Conservation (phyloP, 2,329 filamentous ascomycete genomes). For the Niveomyces coronatus region DNA sequence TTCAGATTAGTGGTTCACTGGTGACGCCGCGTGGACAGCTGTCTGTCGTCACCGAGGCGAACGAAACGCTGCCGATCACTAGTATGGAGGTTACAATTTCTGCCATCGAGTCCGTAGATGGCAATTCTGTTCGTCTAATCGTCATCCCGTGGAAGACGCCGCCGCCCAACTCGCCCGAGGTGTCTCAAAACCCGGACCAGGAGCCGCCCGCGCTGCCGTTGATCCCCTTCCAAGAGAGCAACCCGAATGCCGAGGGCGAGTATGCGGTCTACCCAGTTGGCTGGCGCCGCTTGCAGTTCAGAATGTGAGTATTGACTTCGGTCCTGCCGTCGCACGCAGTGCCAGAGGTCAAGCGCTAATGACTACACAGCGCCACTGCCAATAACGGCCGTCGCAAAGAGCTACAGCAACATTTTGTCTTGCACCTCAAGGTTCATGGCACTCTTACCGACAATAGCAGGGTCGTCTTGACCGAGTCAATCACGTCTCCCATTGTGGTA, state of each 20-base stretch:
- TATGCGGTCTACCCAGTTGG: constrained; percentile 86
- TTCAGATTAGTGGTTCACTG: constrained; percentile 87
- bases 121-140: constrained; percentile 84
- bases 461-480: constrained; percentile 70
- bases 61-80: constrained; percentile 72
- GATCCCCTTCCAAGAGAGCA: constrained; percentile 54
- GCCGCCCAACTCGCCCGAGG: constrained; percentile 63
- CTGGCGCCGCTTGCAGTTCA: constrained; percentile 88
- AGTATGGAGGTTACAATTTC: constrained; percentile 81
- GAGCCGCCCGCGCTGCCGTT: constrained; percentile 78
- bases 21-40: constrained; percentile 69
- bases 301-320: constrained; percentile 45
- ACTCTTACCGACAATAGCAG: constrained; percentile 78
- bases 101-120: constrained; percentile 89
- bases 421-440: constrained; percentile 76
- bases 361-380: constrained; percentile 60
- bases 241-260: constrained; percentile 56
- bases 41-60: constrained; percentile 73
- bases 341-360: background rate
- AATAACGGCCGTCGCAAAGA: constrained; percentile 94
- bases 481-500: constrained; percentile 86
- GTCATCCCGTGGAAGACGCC: constrained; percentile 98
- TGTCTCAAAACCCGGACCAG: constrained; percentile 59
- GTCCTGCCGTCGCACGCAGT: background rate
- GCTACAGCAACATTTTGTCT: constrained; percentile 89